A percentile compares a stretch with the other conserved stretches of the same genome.
Conservation (phyloP, 2,329 filamentous ascomycete species). For the Penicillium palitans region DNA sequence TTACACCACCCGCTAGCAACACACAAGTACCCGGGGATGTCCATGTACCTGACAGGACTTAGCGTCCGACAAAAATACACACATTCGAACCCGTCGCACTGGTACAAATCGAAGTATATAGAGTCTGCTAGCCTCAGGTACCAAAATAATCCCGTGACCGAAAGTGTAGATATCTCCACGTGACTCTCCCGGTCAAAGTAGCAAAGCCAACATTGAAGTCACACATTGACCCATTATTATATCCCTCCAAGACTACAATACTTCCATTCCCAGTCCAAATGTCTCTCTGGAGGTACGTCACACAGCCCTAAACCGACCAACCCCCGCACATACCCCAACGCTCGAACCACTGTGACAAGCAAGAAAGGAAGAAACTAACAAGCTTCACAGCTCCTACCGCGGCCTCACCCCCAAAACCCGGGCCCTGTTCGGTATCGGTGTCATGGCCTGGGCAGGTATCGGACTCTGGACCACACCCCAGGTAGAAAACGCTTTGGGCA, state of each 20-base stretch:
- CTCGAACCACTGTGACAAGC: background rate
- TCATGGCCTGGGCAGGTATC: slow-evolving; percentile 73
- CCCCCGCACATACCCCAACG: background rate
- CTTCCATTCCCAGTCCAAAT: slow-evolving; percentile 20
- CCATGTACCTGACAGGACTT: slow-evolving; percentile 18
- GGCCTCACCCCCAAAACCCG: slow-evolving; percentile 70
- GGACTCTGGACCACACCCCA: slow-evolving; percentile 74
- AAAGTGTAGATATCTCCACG: slow-evolving; percentile 5
- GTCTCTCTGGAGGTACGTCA: slow-evolving; percentile 43
- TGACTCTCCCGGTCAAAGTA: background rate
- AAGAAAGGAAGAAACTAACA: background rate
- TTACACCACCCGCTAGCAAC: slow-evolving; percentile 14
- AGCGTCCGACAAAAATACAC: background rate
- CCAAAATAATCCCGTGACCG: slow-evolving; percentile 1
- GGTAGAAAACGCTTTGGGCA: slow-evolving; percentile 71
- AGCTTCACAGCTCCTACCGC: slow-evolving; percentile 61
- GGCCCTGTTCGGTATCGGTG: slow-evolving; percentile 67
- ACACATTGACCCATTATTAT: background rate
- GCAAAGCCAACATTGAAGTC: background rate
- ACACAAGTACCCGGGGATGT: slow-evolving; percentile 11
- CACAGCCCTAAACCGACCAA: background rate
- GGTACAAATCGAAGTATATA: background rate
- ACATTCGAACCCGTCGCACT: slow-evolving; percentile 5
- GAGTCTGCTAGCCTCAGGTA: slow-evolving; percentile 7
- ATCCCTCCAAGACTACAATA: background rate